Conservation (phyloP, 176 grass and related monocot genomes). For the Lolium perenne region DNA sequence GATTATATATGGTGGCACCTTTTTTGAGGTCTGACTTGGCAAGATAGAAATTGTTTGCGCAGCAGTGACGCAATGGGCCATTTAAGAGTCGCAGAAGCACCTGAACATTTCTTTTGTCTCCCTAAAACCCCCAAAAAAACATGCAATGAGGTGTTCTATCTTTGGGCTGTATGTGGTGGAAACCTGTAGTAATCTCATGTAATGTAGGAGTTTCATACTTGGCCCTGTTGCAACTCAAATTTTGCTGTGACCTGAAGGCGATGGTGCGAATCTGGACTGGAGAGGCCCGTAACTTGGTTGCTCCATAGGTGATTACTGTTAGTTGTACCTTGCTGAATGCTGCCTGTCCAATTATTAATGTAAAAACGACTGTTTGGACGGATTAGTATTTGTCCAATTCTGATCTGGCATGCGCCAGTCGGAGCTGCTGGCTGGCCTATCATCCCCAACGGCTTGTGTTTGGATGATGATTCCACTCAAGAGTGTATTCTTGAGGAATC, state of each 20-base stretch:
- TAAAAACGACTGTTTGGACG: not conserved
- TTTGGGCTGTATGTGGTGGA: not conserved
- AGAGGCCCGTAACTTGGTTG: not conserved
- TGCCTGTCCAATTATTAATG: not conserved
- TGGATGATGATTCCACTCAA: not conserved
- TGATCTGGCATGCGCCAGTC: too few species aligned
- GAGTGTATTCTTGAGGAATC: not conserved
- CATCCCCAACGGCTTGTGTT: not conserved
- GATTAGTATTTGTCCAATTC: not conserved
- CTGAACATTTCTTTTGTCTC: not conserved
- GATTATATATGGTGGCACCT: constrained; percentile 16
- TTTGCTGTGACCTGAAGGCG: not conserved
- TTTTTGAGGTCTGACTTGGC: constrained; percentile 24
- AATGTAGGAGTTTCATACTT: not conserved
- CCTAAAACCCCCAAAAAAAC: not conserved
- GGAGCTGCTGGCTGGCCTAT: not conserved
- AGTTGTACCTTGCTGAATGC: not conserved
- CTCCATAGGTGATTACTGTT: not conserved
- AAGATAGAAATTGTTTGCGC: not conserved
- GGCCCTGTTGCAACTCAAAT: not conserved
- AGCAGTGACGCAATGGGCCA: not conserved
- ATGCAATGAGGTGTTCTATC: not conserved
- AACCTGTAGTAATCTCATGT: not conserved
- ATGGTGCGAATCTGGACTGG: not conserved
- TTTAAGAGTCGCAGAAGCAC: constrained; percentile 1